Conservation (phyloP, 768 basidiomycete species). For the Boletus speciosus region DNA sequence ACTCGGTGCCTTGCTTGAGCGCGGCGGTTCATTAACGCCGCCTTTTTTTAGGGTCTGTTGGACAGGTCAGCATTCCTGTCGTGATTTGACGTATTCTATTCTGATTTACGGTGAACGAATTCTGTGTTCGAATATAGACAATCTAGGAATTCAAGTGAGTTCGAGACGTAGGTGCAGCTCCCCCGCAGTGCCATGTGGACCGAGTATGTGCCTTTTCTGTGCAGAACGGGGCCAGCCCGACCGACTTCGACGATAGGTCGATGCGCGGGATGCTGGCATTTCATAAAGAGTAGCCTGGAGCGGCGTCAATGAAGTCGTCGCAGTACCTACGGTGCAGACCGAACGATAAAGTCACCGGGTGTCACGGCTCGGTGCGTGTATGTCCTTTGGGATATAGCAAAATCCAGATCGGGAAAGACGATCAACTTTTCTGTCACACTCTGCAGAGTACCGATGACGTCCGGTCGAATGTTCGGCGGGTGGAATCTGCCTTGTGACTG, state of each 20-base stretch:
- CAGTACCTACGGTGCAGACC: slow-evolving; percentile 3
- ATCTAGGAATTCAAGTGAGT: slow-evolving; percentile 11
- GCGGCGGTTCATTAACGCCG: slow-evolving; percentile 13
- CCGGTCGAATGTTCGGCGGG: slow-evolving; percentile 16
- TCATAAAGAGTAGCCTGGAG: slow-evolving; percentile 8
- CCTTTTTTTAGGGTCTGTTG: slow-evolving; percentile 5
- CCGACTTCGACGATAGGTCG: slow-evolving; percentile 23
- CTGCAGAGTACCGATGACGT: slow-evolving; percentile 15
- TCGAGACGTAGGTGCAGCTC: background rate
- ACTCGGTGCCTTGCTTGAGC: slow-evolving; percentile 24
- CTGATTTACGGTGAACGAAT: slow-evolving; percentile 23
- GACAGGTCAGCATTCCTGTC: slow-evolving; percentile 24
- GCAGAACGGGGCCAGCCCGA: slow-evolving; percentile 5
- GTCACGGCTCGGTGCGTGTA: slow-evolving; percentile 23
- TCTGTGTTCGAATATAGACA: slow-evolving; percentile 17
- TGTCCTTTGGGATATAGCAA: slow-evolving; percentile 14
- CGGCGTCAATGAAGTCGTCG: slow-evolving; percentile 6
- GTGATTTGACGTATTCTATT: slow-evolving; percentile 27
- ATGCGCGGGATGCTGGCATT: slow-evolving; percentile 6
- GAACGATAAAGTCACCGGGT: slow-evolving; percentile 22
- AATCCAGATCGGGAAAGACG: slow-evolving; percentile 19
- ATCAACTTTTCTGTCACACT: slow-evolving; percentile 12
- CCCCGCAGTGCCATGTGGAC: slow-evolving; percentile 22
- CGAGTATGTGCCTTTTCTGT: slow-evolving; percentile 11
- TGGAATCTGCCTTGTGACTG: slow-evolving; percentile 21